Evolutionary conservation across 2,329 filamentous ascomycete genomes (phyloP), one percentile per base, ranked within the genome.

Genomic region (Rhexocercosporidium sp.): DNA sequence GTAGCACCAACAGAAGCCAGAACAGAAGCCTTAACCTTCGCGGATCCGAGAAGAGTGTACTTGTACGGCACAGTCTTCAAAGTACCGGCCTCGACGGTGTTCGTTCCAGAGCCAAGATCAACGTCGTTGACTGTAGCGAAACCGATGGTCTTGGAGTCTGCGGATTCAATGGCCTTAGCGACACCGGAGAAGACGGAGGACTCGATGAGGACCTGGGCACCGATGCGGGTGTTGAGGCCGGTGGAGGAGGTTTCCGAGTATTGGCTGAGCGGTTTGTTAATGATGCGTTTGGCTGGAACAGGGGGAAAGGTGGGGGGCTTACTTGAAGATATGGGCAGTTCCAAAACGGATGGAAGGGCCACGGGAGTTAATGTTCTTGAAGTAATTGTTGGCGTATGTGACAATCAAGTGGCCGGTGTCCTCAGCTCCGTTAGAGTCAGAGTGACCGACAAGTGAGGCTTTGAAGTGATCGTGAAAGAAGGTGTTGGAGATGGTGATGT

Each of bases 371-470:
- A 90, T 78, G 81, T 90, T 89, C 71, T 76, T 74, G 83, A 83
- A 91, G 81, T 86, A 82, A 84, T 91, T 91, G 82, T 90, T 86
- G 79, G 84, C 83, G 77, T 89, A 90, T 65, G 89, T 91, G 64
- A 92, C 81, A 75, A 81, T 85, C 54, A 91, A 82, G 75, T 88
- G 82, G 70, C 88, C 88, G 8, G 75, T 85, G 79, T 92, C 89
- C 71, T 89, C 84, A 59, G 74, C 79, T 39, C 70, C 79, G 80
- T 89, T 89, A 78, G 69, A 82, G 81, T 90, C 85, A 44, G 82
- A 85, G 82, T 90, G 87, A 16, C 86, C 87, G 65, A 88, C 80
- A 9, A 89, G 81, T 0, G 83, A 85, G n/a, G 82, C 85, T 78
- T 89, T 90, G 81, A 82, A 89, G 83, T 89, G 86, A 78, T 86